A percentile compares a stretch with the other conserved stretches of the same genome.
phyloP scores from a whole-genome alignment of 179 eudicot species.

The Spergularia azorica region DNA sequence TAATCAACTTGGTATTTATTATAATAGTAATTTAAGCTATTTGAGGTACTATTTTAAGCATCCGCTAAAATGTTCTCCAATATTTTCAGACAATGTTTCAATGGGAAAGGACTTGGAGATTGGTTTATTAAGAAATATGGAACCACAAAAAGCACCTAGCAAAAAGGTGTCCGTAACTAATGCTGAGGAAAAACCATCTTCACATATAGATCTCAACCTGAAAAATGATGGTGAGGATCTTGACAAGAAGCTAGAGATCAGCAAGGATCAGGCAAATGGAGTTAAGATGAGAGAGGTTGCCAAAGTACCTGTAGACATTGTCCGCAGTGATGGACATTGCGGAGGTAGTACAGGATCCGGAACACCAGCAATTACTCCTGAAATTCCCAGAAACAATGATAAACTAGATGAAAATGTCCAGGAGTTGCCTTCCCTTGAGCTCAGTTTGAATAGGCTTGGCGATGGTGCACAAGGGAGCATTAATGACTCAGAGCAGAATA shows the following conservation, averaged over 20 bases:
- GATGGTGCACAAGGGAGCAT: constrained; percentile 39
- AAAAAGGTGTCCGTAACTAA: constrained; percentile 19
- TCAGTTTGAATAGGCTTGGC: constrained; percentile 54
- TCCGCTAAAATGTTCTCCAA: constrained; percentile 6
- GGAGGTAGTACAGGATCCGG: constrained; percentile 34
- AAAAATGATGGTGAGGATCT: constrained; percentile 32
- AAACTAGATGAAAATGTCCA: constrained; percentile 29
- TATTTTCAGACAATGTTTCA: constrained; percentile 34
- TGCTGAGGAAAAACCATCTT: constrained; percentile 27
- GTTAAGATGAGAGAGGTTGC: constrained; percentile 32
- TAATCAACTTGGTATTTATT: constrained; percentile 45
- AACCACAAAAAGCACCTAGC: constrained; percentile 40
- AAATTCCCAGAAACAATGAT: constrained; percentile 30
- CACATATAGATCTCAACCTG: constrained; percentile 28
- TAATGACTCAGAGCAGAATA: constrained; percentile 39
- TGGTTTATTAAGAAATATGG: constrained; percentile 43
- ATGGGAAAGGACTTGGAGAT: constrained; percentile 57
- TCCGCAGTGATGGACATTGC: constrained; percentile 30
- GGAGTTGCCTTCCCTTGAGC: constrained; percentile 56
- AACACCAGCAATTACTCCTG: constrained; percentile 29
- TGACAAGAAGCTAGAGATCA: constrained; percentile 32
- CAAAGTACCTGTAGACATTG: constrained; percentile 36
- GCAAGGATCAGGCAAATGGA: constrained; percentile 32
- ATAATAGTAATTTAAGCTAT: constrained; percentile 3
- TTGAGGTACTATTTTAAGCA: neutral